Evolutionary conservation across 1,139 yeast genomes (phyloP).

Genomic region (Yamadazyma oceani): DNA sequence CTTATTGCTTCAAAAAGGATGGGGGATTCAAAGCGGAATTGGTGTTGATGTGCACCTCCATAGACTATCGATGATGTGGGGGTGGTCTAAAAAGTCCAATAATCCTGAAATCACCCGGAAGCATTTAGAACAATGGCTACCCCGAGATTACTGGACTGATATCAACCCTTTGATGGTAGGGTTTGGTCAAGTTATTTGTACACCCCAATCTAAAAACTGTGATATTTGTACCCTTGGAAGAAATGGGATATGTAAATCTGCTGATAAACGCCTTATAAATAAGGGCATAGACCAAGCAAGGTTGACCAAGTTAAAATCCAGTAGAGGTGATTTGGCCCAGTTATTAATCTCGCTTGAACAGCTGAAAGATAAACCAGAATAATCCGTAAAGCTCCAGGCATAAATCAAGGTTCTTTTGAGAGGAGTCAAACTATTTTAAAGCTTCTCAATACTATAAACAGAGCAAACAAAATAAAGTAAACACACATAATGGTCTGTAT

Average conservation of each 20-base stretch:
- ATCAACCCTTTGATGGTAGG: constrained; percentile 88
- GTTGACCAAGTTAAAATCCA: constrained; percentile 30
- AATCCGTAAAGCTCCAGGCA: too few species aligned
- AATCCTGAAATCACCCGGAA: constrained; percentile 78
- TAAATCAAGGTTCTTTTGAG: too few species aligned
- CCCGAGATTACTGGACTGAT: constrained; percentile 72
- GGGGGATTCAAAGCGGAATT: constrained; percentile 75
- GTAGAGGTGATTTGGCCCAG: constrained; percentile 36
- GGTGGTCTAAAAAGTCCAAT: constrained; percentile 60
- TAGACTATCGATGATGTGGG: constrained; percentile 77
- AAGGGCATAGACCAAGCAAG: constrained; percentile 30
- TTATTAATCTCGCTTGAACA: constrained; percentile 20
- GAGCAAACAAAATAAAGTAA: too few species aligned
- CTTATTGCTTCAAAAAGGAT: constrained; percentile 75
- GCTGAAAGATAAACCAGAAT: too few species aligned
- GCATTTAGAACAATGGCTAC: constrained; percentile 74
- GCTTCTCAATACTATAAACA: too few species aligned
- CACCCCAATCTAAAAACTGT: constrained; percentile 71
- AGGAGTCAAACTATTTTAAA: too few species aligned
- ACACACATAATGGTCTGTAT: too few species aligned
- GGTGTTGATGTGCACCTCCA: constrained; percentile 96
- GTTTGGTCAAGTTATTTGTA: constrained; percentile 87
- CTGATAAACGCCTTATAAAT: constrained; percentile 43
- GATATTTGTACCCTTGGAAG: constrained; percentile 65
- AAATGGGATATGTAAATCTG: constrained; percentile 52